Evolutionary conservation across 129 eudicot genomes (phyloP).

Genomic region (Chrysanthemum makinoi): DNA sequence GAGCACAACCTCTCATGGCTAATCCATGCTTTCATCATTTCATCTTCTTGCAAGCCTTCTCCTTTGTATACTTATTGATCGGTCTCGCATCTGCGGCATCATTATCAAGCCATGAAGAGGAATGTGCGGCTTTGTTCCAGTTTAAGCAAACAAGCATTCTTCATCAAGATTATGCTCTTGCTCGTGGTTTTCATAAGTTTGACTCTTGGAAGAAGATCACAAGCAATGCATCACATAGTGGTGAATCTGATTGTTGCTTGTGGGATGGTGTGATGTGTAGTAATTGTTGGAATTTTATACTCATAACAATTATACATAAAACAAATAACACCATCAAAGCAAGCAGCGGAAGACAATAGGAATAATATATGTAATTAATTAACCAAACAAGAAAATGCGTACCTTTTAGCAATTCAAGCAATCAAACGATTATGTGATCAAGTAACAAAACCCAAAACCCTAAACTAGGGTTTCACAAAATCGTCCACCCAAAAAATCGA

Average conservation of each 20-base stretch:
- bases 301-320: too few relatives aligned
- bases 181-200: conserved; percentile 2
- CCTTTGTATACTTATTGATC: conserved; percentile 4
- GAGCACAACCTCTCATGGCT: too few relatives aligned
- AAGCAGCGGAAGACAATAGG: too few relatives aligned
- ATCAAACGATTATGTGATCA: too few relatives aligned
- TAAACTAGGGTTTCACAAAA: too few relatives aligned
- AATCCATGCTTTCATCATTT: neutral
- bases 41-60: neutral
- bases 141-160: conserved; percentile 23
- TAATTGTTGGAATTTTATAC: too few relatives aligned
- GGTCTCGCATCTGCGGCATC: neutral
- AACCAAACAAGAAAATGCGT: too few relatives aligned
- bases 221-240: neutral
- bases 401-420: too few relatives aligned
- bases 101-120: conserved; percentile 17
- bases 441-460: too few relatives aligned
- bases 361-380: too few relatives aligned
- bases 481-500: too few relatives aligned
- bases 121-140: conserved; percentile 19
- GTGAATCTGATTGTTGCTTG: conserved; percentile 22
- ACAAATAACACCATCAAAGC: too few relatives aligned
- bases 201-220: conserved; percentile 26
- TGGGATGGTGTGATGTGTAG: conserved; percentile 26
- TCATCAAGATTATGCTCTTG: neutral